These are phyloP conservation scores for Trichoderma sp. DNA, from an alignment of 2,329 filamentous ascomycete genomes.

Conservation along the genomic window DNA sequence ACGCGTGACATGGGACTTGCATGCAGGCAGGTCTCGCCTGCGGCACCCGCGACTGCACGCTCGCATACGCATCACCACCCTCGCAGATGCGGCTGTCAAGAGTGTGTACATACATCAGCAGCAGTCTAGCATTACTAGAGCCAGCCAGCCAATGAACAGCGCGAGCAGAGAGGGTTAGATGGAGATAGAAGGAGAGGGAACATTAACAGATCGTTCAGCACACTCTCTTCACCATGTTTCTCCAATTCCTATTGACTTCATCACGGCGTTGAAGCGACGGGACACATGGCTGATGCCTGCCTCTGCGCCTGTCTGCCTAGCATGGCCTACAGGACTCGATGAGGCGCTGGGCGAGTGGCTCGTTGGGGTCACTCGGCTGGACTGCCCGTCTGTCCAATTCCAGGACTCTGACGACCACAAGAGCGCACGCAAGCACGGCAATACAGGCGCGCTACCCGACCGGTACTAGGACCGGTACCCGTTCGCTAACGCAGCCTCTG, in stretches of 20 bases:
- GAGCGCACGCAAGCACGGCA: background rate
- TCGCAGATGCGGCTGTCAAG: too few species aligned
- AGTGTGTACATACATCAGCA: too few species aligned
- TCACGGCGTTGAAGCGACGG: background rate
- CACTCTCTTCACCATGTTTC: background rate
- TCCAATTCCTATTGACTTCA: constrained; percentile 1
- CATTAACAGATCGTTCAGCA: background rate
- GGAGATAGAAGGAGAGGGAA: background rate
- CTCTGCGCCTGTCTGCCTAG: constrained; percentile 22
- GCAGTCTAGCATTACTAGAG: too few species aligned
- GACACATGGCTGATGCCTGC: constrained; percentile 22
- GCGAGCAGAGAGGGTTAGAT: too few species aligned
- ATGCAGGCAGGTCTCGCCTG: background rate
- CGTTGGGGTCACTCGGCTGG: constrained; percentile 11
- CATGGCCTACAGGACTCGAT: constrained; percentile 3
- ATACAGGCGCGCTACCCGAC: background rate
- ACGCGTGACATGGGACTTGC: background rate
- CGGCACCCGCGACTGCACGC: too few species aligned
- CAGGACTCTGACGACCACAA: background rate
- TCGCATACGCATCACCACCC: too few species aligned
- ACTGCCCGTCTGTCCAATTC: background rate
- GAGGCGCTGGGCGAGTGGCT: constrained; percentile 12
- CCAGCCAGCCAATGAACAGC: too few species aligned
- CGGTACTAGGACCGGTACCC: background rate
- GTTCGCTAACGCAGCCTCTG: background rate